Evolutionary conservation across 306 rosid species (phyloP).

Genomic region (Citrullus mucosospermus): DNA sequence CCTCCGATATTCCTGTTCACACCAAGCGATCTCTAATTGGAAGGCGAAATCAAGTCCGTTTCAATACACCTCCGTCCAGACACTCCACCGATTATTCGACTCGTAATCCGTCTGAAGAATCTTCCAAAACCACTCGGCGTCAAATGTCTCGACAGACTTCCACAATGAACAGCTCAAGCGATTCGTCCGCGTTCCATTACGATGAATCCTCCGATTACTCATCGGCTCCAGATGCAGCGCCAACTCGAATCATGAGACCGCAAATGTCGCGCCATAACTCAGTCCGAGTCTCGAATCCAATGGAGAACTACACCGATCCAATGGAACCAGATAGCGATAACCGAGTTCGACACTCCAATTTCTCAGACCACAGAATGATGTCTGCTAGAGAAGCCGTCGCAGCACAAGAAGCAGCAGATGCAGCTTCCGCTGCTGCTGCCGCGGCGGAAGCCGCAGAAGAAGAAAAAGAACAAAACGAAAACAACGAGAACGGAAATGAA

Average conservation of each 20-base stretch:
- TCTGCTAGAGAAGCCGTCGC: constrained; percentile 48
- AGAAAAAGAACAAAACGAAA: constrained; percentile 5
- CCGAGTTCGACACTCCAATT: constrained; percentile 17
- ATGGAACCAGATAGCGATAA: constrained; percentile 18
- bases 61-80: neutral
- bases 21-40: constrained; percentile 16
- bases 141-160: constrained; percentile 19
- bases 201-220: constrained; percentile 15
- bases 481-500: neutral
- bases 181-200: constrained; percentile 6
- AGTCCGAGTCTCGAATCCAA: constrained; percentile 2
- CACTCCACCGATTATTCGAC: neutral
- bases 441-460: constrained; percentile 25
- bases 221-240: neutral
- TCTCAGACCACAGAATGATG: constrained; percentile 28
- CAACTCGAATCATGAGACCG: neutral
- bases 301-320: constrained; percentile 10
- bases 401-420: constrained; percentile 40
- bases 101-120: constrained; percentile 11
- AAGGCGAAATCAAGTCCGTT: constrained; percentile 18
- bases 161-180: constrained; percentile 3
- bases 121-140: neutral
- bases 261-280: constrained; percentile 20
- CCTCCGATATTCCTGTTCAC: constrained; percentile 44
- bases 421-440: constrained; percentile 1